phyloP scores from a whole-genome alignment of 805 yeast genomes.

The Wickerhamomyces chambardii region DNA sequence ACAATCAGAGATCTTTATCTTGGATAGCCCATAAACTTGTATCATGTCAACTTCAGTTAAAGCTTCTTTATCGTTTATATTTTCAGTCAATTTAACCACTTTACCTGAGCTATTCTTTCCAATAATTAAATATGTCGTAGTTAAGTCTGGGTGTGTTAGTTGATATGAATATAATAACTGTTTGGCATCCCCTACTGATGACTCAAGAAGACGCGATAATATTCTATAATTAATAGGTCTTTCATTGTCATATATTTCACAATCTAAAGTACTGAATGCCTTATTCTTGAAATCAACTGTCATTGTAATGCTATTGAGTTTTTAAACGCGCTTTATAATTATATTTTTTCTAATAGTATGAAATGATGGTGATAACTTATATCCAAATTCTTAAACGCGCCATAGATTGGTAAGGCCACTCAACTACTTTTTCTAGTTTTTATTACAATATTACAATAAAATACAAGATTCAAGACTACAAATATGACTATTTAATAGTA shows the following conservation, averaged over 20 bases:
- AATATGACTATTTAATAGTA: too few species aligned
- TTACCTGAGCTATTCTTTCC: constrained; percentile 20
- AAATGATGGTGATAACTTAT: too few species aligned
- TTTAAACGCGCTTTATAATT: too few species aligned
- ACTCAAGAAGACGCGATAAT: constrained; percentile 28
- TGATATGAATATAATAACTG: constrained; percentile 28
- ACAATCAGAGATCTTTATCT: constrained; percentile 10
- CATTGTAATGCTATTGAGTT: too few species aligned
- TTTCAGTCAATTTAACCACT: constrained; percentile 14
- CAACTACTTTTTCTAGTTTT: too few species aligned
- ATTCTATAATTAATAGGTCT: constrained; percentile 27
- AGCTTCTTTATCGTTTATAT: constrained; percentile 14
- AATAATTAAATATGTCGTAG: constrained; percentile 31
- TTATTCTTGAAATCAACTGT: too few species aligned
- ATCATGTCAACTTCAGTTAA: constrained; percentile 25
- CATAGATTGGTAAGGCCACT: too few species aligned
- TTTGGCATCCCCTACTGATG: constrained; percentile 31
- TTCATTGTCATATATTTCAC: background rate
- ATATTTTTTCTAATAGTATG: too few species aligned
- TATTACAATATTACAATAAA: too few species aligned
- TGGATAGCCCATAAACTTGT: constrained; percentile 29
- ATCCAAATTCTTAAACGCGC: too few species aligned
- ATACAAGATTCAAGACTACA: too few species aligned
- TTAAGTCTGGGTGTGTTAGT: constrained; percentile 22
- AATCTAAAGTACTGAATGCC: background rate